Conservation (phyloP, 2,329 filamentous ascomycete genomes). For the Atkinsonella hypoxylon region DNA sequence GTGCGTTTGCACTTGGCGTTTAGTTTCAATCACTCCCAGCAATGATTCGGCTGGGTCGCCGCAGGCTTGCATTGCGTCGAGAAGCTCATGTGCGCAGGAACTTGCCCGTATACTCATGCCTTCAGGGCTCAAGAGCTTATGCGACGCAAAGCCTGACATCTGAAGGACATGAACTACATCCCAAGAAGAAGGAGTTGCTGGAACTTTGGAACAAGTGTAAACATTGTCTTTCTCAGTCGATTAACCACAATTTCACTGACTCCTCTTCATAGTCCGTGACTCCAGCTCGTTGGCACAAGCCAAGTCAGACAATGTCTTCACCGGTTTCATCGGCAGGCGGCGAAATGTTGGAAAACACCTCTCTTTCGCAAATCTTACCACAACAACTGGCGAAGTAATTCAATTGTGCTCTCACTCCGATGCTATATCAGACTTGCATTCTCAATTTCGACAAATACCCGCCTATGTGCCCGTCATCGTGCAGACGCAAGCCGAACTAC, state of each 20-base stretch:
- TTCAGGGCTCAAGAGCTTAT: conserved; percentile 8
- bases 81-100: neutral
- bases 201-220: conserved; percentile 21
- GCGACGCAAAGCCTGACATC: neutral
- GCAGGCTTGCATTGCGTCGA: conserved; percentile 12
- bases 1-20: neutral
- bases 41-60: conserved; percentile 15
- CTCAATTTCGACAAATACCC: conserved; percentile 32
- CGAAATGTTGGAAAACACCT: conserved; percentile 57
- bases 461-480: conserved; percentile 42
- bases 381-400: conserved; percentile 25
- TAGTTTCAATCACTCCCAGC: conserved; percentile 9
- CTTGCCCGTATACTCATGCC: conserved; percentile 5
- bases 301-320: conserved; percentile 10
- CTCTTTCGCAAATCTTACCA: conserved; percentile 51
- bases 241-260: neutral
- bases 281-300: conserved; percentile 12
- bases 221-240: no score
- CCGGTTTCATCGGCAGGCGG: conserved; percentile 60
- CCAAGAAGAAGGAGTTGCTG: conserved; percentile 15
- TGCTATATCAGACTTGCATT: conserved; percentile 24
- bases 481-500: conserved; percentile 23
- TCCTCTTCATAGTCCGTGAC: conserved; percentile 15
- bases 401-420: conserved; percentile 33
- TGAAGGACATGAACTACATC: conserved; percentile 2